A percentile compares a stretch with the other conserved stretches of the same genome.
Conservation (phyloP, 2,329 filamentous ascomycete species). For the Trichoderma brevicompactum region DNA sequence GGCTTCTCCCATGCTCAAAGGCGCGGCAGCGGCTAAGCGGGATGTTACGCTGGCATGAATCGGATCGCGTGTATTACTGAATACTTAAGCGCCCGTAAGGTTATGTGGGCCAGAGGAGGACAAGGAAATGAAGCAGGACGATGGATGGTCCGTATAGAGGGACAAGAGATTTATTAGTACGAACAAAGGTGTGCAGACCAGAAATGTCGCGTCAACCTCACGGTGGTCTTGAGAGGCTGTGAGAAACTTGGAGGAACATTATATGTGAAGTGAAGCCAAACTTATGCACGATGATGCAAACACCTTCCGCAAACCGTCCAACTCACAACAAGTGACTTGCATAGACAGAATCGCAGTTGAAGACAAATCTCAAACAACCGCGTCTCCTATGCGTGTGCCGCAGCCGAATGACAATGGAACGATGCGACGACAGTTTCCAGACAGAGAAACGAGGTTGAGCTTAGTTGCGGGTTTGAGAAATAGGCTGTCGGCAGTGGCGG, state of each 20-base stretch:
- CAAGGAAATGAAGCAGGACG: constrained; percentile 11
- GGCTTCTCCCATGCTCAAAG: not conserved
- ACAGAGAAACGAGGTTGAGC: no score
- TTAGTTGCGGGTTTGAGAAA: not conserved
- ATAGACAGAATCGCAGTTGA: no score
- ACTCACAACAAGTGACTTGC: no score
- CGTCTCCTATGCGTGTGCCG: no score
- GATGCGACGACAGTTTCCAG: no score
- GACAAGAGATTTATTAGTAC: not conserved
- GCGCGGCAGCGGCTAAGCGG: constrained; percentile 20
- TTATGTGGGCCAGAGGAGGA: not conserved
- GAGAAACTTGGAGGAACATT: not conserved
- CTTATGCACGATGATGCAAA: no score
- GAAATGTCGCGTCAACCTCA: no score
- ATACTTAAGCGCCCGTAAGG: constrained; percentile 19
- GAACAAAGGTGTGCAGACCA: no score
- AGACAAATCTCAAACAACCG: no score
- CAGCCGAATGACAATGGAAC: no score
- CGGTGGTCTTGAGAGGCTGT: not conserved
- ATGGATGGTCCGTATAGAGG: not conserved
- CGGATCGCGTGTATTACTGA: constrained; percentile 3
- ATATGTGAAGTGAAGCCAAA: not conserved
- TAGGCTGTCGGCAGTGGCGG: not conserved
- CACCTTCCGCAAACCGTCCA: no score
- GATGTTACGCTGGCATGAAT: not conserved